Evolutionary conservation across 441 rosid species (phyloP), one percentile per base, ranked within the genome.

Genomic region (Mallotus repandus): DNA sequence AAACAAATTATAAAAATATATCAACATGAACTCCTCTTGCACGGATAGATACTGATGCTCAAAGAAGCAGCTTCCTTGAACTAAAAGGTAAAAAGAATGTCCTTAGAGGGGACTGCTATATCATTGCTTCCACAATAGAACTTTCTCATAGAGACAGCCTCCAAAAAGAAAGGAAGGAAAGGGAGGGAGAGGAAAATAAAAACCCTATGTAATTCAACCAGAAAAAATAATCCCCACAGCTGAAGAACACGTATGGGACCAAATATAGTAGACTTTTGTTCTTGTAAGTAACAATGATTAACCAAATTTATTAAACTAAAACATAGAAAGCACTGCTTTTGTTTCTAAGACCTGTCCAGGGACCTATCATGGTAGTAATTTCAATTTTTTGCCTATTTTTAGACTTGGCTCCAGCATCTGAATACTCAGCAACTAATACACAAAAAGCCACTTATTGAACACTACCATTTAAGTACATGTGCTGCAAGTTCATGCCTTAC

Each of bases 401-500:
- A 56, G 35, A 69, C 22, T 14, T 56, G 19, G 46, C 32, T 12
- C 48, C 67, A 41, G 48, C 46, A 43, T 32, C 71, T 32, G 16
- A 66, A 22, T 9, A 66, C 29, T n/a, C 57, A 35, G 50, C 15
- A 66, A 50, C 16, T 32, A 64, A 56, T 29, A 29, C 29, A 25
- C 71, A 55, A 53, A 77, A 61, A 32, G 18, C 21, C 49, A 59
- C 13, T 57, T 59, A 18, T 60, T 22, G 25, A 70, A 9, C 56
- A 72, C 2, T 6, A 68, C 68, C 48, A 48, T 46, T 18, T 48
- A 0, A 66, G 81, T 54, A 46, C 29, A 55, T 43, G 68, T 29
- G 72, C 65, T 41, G 66, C 57, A 76, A 70, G 79, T 58, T 68
- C 91, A 57, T 93, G 90, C 99, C 99, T 95, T 95, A 80, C 90